Conservation (phyloP, 2,329 filamentous ascomycete species). For the Teratosphaeriaceae sp. region DNA sequence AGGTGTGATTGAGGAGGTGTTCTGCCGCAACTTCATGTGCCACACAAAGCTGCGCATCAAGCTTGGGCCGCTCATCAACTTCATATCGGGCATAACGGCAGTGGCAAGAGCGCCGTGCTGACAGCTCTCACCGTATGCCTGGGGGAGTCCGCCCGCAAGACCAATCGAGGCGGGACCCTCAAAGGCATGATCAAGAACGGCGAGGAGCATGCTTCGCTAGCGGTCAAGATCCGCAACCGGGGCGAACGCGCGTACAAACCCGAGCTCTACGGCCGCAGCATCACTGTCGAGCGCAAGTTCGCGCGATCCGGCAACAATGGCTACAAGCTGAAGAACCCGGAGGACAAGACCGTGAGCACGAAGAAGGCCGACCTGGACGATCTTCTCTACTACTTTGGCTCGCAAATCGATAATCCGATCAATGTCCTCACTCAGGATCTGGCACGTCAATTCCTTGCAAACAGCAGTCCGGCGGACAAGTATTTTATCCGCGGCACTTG, state of each 20-base stretch:
- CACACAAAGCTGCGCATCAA: conserved; percentile 74
- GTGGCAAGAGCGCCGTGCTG: conserved; percentile 91
- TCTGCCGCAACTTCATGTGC: conserved; percentile 94
- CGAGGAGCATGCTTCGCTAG: conserved; percentile 63
- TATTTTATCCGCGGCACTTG: conserved; percentile 96
- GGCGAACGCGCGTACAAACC: conserved; percentile 78
- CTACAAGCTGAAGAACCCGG: conserved; percentile 77
- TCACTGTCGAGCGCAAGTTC: conserved; percentile 89
- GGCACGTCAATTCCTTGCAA: conserved; percentile 85
- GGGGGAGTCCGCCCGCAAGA: conserved; percentile 88
- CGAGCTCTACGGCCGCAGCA: conserved; percentile 74
- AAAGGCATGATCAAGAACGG: conserved; percentile 91
- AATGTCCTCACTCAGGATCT: conserved; percentile 94
- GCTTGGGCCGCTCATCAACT: conserved; percentile 93
- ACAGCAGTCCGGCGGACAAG: conserved; percentile 74
- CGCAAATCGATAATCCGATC: conserved; percentile 95
- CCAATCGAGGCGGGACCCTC: conserved; percentile 83
- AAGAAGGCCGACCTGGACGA: conserved; percentile 86
- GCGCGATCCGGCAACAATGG: conserved; percentile 62
- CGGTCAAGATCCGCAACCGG: conserved; percentile 85
- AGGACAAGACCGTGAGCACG: conserved; percentile 65
- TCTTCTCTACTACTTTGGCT: conserved; percentile 83
- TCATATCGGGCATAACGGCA: conserved; percentile 98
- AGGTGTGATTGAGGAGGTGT: conserved; percentile 82
- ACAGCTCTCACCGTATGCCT: conserved; percentile 90